Conservation (phyloP, 805 yeast genomes). For the Candida anglica region DNA sequence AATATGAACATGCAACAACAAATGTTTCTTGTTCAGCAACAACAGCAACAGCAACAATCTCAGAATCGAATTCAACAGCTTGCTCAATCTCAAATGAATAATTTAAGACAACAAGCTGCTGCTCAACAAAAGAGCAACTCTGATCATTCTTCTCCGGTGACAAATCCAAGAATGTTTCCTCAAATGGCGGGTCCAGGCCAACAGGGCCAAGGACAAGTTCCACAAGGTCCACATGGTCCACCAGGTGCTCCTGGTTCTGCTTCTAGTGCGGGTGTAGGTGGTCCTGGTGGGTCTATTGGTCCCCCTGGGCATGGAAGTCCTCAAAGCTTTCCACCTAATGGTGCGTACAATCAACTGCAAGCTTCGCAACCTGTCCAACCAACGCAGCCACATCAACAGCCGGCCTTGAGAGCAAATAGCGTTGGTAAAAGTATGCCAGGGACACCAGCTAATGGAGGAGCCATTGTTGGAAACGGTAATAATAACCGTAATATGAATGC, state of each 20-base stretch:
- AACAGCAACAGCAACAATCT: conserved; percentile 7
- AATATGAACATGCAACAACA: conserved; percentile 24
- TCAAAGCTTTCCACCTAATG: conserved; percentile 9
- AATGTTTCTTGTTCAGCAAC: conserved; percentile 15
- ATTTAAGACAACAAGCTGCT: conserved; percentile 42
- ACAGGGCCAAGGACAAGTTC: conserved; percentile 10
- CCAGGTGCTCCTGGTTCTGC: neutral
- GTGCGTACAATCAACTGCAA: conserved; percentile 8
- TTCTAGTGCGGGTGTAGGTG: neutral
- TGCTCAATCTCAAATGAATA: conserved; percentile 50
- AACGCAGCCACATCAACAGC: conserved; percentile 4
- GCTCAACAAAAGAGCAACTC: conserved; percentile 19
- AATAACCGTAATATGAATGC: conserved; percentile 45
- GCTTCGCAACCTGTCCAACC: conserved; percentile 8
- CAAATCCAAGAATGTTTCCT: conserved; percentile 2
- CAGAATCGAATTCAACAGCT: conserved; percentile 39
- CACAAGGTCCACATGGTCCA: conserved; percentile 3
- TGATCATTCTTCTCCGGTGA: conserved; percentile 4
- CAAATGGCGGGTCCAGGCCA: conserved; percentile 8
- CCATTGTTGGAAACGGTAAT: conserved; percentile 5
- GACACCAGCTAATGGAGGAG: conserved; percentile 6
- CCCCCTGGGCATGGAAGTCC: no score
- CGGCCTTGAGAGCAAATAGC: conserved; percentile 2
- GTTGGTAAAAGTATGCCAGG: conserved; percentile 7
- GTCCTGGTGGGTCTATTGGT: no score